Evolutionary conservation across 345 rosid species (phyloP).

Genomic region (Moricandia moricandioides): DNA sequence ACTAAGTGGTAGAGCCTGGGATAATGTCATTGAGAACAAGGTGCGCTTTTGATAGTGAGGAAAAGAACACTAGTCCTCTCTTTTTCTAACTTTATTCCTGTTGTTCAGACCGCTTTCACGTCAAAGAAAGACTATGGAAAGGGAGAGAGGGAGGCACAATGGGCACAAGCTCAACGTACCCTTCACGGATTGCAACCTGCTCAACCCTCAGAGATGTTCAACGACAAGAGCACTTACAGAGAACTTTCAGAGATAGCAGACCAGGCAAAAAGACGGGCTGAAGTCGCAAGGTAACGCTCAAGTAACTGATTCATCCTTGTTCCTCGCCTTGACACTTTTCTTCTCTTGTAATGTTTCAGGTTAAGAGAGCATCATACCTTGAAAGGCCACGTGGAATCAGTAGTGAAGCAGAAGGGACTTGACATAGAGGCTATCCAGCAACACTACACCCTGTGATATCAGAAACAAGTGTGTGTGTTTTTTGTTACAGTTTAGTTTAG

Average conservation of each 20-base stretch:
- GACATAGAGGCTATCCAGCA: conserved; percentile 89
- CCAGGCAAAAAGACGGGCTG: conserved; percentile 87
- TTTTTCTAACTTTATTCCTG: conserved; percentile 16
- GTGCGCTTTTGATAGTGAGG: too few species aligned
- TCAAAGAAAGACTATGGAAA: conserved; percentile 83
- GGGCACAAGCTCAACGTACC: conserved; percentile 90
- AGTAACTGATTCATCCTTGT: conserved; percentile 5
- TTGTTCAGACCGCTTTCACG: conserved; percentile 80
- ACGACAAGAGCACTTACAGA: conserved; percentile 56
- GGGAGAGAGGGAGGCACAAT: conserved; percentile 86
- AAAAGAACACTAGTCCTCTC: not conserved
- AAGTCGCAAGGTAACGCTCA: conserved; percentile 68
- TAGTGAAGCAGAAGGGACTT: conserved; percentile 89
- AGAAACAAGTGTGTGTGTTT: conserved; percentile 9
- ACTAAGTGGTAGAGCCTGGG: conserved; percentile 85
- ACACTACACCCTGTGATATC: conserved; percentile 72
- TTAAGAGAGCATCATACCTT: conserved; percentile 84
- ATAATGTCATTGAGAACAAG: conserved; percentile 74
- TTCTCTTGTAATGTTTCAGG: conserved; percentile 39
- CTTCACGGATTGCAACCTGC: conserved; percentile 71
- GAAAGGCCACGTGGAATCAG: conserved; percentile 91
- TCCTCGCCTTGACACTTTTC: not conserved
- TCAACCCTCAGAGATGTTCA: conserved; percentile 44
- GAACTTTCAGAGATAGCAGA: conserved; percentile 85
- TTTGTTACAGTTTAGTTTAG: conserved; percentile 37